Percentiles rank a stretch among this genome's conserved stretches.
Evolutionary conservation across 345 rosid genomes (phyloP).

Genomic region (Citrus cavaleriei): DNA sequence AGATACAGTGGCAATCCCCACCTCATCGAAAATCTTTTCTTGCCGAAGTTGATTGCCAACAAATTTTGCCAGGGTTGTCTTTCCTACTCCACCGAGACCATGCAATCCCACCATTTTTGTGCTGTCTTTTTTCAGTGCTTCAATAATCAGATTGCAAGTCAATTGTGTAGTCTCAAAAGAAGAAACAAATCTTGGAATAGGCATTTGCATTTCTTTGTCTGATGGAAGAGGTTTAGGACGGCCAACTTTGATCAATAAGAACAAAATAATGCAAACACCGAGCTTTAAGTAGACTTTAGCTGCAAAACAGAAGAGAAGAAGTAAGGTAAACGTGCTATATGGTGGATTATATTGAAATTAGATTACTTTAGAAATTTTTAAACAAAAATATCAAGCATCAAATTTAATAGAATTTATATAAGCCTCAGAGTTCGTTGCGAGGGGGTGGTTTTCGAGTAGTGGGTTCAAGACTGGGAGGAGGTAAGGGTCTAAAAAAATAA

Average conservation of each 20-base stretch:
- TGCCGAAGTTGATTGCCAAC: neutral
- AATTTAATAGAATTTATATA: too few species aligned
- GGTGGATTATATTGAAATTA: too few species aligned
- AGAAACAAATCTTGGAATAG: neutral
- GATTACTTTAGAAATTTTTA: too few species aligned
- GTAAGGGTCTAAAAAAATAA: too few species aligned
- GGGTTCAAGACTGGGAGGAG: too few species aligned
- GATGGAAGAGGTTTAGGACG: neutral
- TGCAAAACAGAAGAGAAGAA: neutral
- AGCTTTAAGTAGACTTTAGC: neutral
- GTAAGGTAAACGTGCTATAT: too few species aligned
- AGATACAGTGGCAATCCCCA: neutral
- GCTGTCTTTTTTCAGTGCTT: neutral
- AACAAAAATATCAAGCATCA: too few species aligned
- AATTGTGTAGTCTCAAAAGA: neutral
- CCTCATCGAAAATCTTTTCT: conserved; percentile 2
- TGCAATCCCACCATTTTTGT: neutral
- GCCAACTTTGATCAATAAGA: neutral
- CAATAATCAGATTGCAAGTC: neutral
- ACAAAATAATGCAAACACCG: neutral
- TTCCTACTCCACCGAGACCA: conserved; percentile 7
- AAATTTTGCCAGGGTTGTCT: neutral
- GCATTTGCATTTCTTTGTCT: neutral
- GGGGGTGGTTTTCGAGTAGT: too few species aligned
- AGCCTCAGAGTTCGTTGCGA: too few species aligned